A percentile compares a stretch with the other conserved stretches of the same genome.
Evolutionary conservation across 371 early-diverging fungal genomes (phyloP).

Genomic region (Rhizopus delemar): DNA sequence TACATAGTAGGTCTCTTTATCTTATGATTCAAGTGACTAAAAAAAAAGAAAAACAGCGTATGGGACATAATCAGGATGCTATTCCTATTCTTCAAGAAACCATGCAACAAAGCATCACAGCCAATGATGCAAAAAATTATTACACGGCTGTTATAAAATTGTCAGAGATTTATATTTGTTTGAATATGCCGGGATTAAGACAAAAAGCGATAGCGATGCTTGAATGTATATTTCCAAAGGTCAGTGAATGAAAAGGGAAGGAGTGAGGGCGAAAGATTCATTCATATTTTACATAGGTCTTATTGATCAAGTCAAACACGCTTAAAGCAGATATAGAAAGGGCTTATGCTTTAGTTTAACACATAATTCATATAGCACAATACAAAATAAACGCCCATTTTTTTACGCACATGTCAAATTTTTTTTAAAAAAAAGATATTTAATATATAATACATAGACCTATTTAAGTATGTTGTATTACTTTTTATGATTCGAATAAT

Average conservation of each 20-base stretch:
- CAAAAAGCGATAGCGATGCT: slow-evolving; percentile 15
- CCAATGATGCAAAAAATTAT: slow-evolving; percentile 22
- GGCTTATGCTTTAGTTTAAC: no score
- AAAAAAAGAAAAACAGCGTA: slow-evolving; percentile 14
- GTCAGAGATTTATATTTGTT: slow-evolving; percentile 16
- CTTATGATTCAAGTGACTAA: background rate
- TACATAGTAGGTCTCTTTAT: slow-evolving; percentile 14
- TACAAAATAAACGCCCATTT: no score
- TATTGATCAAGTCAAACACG: slow-evolving; percentile 19
- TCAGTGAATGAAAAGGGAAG: background rate
- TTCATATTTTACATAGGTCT: slow-evolving; percentile 10
- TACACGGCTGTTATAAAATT: slow-evolving; percentile 21
- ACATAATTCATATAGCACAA: no score
- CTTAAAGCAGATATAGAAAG: slow-evolving; percentile 13
- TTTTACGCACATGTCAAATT: no score
- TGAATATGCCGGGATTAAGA: slow-evolving; percentile 1
- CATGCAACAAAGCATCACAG: slow-evolving; percentile 5
- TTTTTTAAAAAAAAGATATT: no score
- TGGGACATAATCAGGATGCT: slow-evolving; percentile 14
- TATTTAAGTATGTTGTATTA: no score
- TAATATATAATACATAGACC: background rate
- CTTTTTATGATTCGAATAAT: background rate
- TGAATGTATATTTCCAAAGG: slow-evolving; percentile 21
- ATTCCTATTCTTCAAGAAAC: slow-evolving; percentile 23
- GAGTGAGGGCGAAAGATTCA: background rate